phyloP scores from a whole-genome alignment of 2,329 filamentous ascomycete genomes.

The Pseudonectria foliicola region DNA sequence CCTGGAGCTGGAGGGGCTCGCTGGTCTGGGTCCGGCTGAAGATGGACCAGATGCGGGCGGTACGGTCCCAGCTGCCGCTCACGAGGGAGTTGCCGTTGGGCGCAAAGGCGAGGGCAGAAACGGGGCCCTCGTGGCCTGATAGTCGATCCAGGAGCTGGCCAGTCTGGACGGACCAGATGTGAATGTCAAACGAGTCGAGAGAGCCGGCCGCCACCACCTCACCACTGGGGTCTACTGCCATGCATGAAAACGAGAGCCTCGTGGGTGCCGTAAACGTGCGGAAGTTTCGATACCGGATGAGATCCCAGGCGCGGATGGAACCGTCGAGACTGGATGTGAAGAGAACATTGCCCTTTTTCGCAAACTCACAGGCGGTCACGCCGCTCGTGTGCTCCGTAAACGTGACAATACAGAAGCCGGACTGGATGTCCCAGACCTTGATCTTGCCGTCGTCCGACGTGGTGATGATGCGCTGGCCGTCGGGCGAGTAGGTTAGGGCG shows the following conservation, averaged over 20 bases:
- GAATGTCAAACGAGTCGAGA: constrained; percentile 91
- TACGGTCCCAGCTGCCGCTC: constrained; percentile 94
- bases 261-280: constrained; percentile 93
- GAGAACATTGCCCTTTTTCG: constrained; percentile 88
- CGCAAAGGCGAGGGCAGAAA: constrained; percentile 81
- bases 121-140: constrained; percentile 87
- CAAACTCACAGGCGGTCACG: constrained; percentile 90
- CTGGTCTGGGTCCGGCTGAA: constrained; percentile 92
- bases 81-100: constrained; percentile 77
- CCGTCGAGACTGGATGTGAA: constrained; percentile 95
- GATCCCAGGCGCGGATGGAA: constrained; percentile 90
- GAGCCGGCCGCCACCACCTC: constrained; percentile 95
- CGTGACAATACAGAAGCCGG: constrained; percentile 95
- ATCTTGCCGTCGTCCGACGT: constrained; percentile 95
- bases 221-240: constrained; percentile 94
- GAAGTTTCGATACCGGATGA: constrained; percentile 94
- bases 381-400: constrained; percentile 96
- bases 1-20: constrained; percentile 85
- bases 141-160: constrained; percentile 89
- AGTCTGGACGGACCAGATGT: constrained; percentile 98
- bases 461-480: constrained; percentile 88
- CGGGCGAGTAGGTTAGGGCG: constrained; percentile 83
- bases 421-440: constrained; percentile 96
- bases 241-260: constrained; percentile 81
- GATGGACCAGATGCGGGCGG: constrained; percentile 91